A percentile compares a stretch with the other conserved stretches of the same genome.
phyloP scores from a whole-genome alignment of 352 stramenopile genomes.

The Globisporangium iwayamae region DNA sequence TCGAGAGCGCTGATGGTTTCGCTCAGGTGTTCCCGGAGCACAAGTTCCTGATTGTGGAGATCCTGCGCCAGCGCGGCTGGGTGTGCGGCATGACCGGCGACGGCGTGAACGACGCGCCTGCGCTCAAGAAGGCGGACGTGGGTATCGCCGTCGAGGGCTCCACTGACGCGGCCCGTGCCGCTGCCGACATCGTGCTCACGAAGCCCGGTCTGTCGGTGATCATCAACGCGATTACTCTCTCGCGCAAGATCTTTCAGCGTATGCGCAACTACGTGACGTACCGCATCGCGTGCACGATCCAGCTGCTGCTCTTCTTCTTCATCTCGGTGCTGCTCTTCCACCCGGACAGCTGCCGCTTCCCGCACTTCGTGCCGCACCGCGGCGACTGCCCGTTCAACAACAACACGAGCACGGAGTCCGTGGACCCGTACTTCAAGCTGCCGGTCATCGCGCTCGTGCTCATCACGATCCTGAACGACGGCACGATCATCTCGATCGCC shows the following conservation, averaged over 20 bases:
- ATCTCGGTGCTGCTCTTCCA: slow-evolving; percentile 90
- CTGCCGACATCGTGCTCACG: slow-evolving; percentile 93
- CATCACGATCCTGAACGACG: slow-evolving; percentile 95
- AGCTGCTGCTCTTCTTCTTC: slow-evolving; percentile 93
- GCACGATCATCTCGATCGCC: slow-evolving; percentile 90
- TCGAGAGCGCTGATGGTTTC: slow-evolving; percentile 93
- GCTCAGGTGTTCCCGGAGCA: slow-evolving; percentile 91
- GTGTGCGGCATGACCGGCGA: slow-evolving; percentile 78
- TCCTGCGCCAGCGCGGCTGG: slow-evolving; percentile 76
- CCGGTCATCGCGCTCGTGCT: slow-evolving; percentile 91
- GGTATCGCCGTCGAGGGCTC: slow-evolving; percentile 82
- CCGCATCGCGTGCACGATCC: slow-evolving; percentile 89
- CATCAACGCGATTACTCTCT: slow-evolving; percentile 86
- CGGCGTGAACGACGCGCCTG: slow-evolving; percentile 62
- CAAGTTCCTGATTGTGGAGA: slow-evolving; percentile 90
- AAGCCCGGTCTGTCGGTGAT: slow-evolving; percentile 92
- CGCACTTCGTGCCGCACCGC: slow-evolving; percentile 55
- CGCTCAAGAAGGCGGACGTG: slow-evolving; percentile 67
- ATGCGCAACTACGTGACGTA: slow-evolving; percentile 95
- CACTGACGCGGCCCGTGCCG: slow-evolving; percentile 85
- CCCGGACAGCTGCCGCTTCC: slow-evolving; percentile 70
- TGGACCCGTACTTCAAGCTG: slow-evolving; percentile 88
- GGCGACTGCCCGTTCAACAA: slow-evolving; percentile 49
- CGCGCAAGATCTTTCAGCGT: slow-evolving; percentile 92
- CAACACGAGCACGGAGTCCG: slow-evolving; percentile 33